phyloP scores from a whole-genome alignment of 345 rosid species.

The Limnanthes douglasii region DNA sequence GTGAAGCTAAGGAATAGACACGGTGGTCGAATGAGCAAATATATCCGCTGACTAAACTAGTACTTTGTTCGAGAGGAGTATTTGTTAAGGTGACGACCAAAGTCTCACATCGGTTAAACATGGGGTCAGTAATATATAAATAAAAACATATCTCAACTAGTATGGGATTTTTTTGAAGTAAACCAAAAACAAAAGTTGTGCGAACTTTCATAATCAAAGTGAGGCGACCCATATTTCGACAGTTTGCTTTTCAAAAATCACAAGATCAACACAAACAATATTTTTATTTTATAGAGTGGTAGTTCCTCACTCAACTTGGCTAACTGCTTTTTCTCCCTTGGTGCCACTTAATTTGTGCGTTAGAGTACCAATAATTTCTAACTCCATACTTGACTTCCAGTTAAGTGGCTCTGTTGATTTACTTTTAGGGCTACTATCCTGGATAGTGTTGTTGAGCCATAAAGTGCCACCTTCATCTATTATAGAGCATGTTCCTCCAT shows the following conservation, averaged over 20 bases:
- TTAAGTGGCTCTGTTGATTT: constrained; percentile 19
- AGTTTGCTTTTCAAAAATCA: constrained; percentile 7
- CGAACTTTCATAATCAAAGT: too few relatives aligned
- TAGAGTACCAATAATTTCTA: constrained; percentile 9
- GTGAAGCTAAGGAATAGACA: too few relatives aligned
- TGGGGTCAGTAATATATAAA: too few relatives aligned
- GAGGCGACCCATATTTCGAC: too few relatives aligned
- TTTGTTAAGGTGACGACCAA: too few relatives aligned
- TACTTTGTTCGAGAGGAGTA: too few relatives aligned
- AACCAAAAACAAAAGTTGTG: too few relatives aligned
- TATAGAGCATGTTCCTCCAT: constrained; percentile 16
- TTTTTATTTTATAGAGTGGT: constrained; percentile 16
- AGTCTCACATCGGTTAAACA: too few relatives aligned
- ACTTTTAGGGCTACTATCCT: constrained; percentile 12
- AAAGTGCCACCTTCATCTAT: constrained; percentile 17
- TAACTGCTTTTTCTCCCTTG: constrained; percentile 13
- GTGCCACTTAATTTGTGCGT: constrained; percentile 7
- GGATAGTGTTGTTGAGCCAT: constrained; percentile 11
- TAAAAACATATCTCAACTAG: too few relatives aligned
- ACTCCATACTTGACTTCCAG: constrained; percentile 11
- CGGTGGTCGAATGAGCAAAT: too few relatives aligned
- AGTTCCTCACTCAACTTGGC: constrained; percentile 7
- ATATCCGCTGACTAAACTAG: too few relatives aligned
- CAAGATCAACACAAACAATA: constrained; percentile 6
- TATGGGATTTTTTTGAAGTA: too few relatives aligned